Evolutionary conservation across 768 basidiomycete species (phyloP).

Genomic region (Pulveroboletus sp.): DNA sequence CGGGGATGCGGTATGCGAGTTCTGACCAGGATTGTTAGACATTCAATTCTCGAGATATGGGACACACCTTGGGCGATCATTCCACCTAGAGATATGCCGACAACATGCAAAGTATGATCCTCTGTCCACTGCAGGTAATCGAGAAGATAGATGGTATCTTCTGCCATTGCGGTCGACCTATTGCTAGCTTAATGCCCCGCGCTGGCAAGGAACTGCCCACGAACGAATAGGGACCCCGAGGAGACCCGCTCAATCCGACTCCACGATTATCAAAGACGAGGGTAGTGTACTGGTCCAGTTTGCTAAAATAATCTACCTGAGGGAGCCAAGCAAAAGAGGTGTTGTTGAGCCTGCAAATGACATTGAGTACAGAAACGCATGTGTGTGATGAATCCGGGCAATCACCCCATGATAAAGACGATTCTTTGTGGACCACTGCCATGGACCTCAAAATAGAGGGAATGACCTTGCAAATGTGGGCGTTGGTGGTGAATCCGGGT

Average conservation of each 20-base stretch:
- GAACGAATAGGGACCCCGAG: slow-evolving; percentile 74
- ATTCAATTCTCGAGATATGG: background rate
- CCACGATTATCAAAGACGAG: slow-evolving; percentile 85
- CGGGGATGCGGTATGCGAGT: slow-evolving; percentile 58
- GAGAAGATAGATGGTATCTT: slow-evolving; percentile 62
- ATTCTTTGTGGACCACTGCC: slow-evolving; percentile 62
- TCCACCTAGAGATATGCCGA: slow-evolving; percentile 74
- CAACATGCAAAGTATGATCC: slow-evolving; percentile 57
- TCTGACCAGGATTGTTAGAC: slow-evolving; percentile 39
- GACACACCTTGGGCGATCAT: slow-evolving; percentile 74
- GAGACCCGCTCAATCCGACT: slow-evolving; percentile 68
- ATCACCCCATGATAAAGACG: slow-evolving; percentile 72
- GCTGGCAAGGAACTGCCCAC: slow-evolving; percentile 15
- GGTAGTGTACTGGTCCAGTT: slow-evolving; percentile 48
- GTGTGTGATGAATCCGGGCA: background rate
- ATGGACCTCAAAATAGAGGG: slow-evolving; percentile 77
- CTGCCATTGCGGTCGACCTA: slow-evolving; percentile 75
- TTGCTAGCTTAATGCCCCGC: background rate
- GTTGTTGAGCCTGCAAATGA: slow-evolving; percentile 47
- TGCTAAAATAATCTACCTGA: slow-evolving; percentile 63
- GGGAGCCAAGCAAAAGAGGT: slow-evolving; percentile 58
- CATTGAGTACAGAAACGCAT: slow-evolving; percentile 1
- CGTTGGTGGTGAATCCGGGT: slow-evolving; percentile 45
- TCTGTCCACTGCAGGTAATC: slow-evolving; percentile 70
- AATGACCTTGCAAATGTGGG: slow-evolving; percentile 58